Percentiles rank a stretch among this genome's conserved stretches.
Evolutionary conservation across 1,139 yeast genomes (phyloP).

Genomic region (Pichia sp.): DNA sequence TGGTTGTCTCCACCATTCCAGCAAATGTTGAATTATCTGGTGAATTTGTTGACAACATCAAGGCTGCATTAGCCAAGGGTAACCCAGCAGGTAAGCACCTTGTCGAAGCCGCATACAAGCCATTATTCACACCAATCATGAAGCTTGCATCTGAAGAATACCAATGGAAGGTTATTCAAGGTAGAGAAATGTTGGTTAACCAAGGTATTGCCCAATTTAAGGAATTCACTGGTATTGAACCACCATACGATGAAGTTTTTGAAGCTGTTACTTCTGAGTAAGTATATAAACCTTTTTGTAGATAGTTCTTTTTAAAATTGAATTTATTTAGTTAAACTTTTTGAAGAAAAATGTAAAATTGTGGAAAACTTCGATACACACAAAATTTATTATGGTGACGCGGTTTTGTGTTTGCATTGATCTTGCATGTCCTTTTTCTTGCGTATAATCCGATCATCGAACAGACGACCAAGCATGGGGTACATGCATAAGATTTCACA

Average conservation of each 20-base stretch:
- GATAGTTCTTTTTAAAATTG: neutral
- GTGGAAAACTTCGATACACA: too few species aligned
- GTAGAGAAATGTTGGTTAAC: constrained; percentile 86
- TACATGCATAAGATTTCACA: neutral
- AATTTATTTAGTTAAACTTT: too few species aligned
- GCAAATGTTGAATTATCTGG: constrained; percentile 76
- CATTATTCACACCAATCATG: constrained; percentile 83
- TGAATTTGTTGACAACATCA: constrained; percentile 42
- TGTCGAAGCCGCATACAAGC: constrained; percentile 93
- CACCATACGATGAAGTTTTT: constrained; percentile 60
- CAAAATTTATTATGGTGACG: too few species aligned
- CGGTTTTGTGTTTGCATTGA: too few species aligned
- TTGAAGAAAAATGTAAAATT: too few species aligned
- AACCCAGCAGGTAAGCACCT: constrained; percentile 46
- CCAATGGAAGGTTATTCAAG: constrained; percentile 76
- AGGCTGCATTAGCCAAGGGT: constrained; percentile 46
- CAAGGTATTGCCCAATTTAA: constrained; percentile 90
- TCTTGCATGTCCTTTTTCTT: too few species aligned
- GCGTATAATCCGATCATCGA: too few species aligned
- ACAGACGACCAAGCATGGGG: neutral
- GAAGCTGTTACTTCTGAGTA: constrained; percentile 48
- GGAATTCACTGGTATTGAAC: constrained; percentile 68
- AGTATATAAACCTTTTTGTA: neutral
- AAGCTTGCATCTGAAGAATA: constrained; percentile 58
- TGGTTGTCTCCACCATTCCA: constrained; percentile 85